phyloP scores from a whole-genome alignment of 2,329 filamentous ascomycete genomes.

The Fusarium coffeatum region DNA sequence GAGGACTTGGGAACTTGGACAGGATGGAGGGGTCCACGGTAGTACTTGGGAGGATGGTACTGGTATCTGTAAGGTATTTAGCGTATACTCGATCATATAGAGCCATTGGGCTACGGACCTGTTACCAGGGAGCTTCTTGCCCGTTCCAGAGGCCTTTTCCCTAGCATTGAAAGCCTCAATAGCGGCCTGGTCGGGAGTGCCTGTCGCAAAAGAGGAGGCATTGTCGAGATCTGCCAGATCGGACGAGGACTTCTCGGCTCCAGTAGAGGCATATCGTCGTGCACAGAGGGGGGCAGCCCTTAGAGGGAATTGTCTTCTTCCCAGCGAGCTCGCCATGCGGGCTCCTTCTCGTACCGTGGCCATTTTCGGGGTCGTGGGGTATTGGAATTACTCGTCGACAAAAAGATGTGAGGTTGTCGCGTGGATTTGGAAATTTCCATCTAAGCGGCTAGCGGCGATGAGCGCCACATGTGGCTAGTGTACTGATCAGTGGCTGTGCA shows the following conservation, averaged over 20 bases:
- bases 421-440: conserved; percentile 52
- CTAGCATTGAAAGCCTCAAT: conserved; percentile 57
- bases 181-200: conserved; percentile 54
- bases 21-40: conserved; percentile 92
- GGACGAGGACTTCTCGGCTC: conserved; percentile 51
- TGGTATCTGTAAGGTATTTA: conserved; percentile 77
- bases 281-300: conserved; percentile 43
- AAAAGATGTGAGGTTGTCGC: conserved; percentile 41
- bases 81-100: background rate
- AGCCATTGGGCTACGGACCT: conserved; percentile 52
- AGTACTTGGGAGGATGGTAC: conserved; percentile 93
- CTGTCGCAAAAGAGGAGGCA: conserved; percentile 61
- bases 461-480: conserved; percentile 40
- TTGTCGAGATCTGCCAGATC: conserved; percentile 62
- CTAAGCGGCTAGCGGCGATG: conserved; percentile 34
- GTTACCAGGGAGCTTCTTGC: conserved; percentile 58
- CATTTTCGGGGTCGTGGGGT: conserved; percentile 48
- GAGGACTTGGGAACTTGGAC: conserved; percentile 89
- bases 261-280: conserved; percentile 61
- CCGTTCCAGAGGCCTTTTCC: conserved; percentile 51
- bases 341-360: conserved; percentile 56
- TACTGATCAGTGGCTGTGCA: background rate
- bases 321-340: conserved; percentile 51
- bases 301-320: conserved; percentile 46
- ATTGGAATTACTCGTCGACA: conserved; percentile 33